Evolutionary conservation across 2,329 filamentous ascomycete species (phyloP), one percentile per base, ranked within the genome.

Genomic region (Fusarium graminum): DNA sequence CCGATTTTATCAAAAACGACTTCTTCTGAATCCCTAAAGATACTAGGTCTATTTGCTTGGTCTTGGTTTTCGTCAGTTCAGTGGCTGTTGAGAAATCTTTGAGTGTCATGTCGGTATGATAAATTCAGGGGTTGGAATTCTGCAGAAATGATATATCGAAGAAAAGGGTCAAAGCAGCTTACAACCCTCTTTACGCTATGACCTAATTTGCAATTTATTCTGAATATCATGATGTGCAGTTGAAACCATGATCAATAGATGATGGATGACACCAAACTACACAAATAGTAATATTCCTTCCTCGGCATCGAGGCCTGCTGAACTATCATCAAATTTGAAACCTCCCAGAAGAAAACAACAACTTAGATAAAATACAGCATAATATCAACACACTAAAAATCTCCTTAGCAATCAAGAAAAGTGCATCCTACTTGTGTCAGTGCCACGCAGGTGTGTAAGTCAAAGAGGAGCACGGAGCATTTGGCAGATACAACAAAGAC

Each of bases 151-250:
- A 41, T 13, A 9, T n/a, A 4, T 13, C 16, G 22, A 9, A 4
- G 11, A 7, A n/a, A 4, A 7, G 0, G 34, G 34, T 9, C 8
- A 36, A 36, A 8, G 34, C 16, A 10, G n/a, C 10, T 36, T 1
- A 11, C 6, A 36, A 36, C 16, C n/a, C 16, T 8, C 9, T 5
- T n/a, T 11, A n/a, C 4, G 4, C 16, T n/a, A 17, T 3, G 6
- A n/a, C 5, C 10, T n/a, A 10, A 7, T 36, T 4, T 9, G 1
- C 16, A 36, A 10, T 2, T 36, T 1, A 10, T 4, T 10, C n/a
- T 9, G 2, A 17, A 4, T n/a, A 17, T 36, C n/a, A n/a, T 2
- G 1, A 4, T n/a, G 6, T 8, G 5, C 2, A 5, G 9, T 36
- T 22, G 22, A 22, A 22, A 22, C 22, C 6, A 22, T 22, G 4